Evolutionary conservation across 208 protist species (phyloP), one percentile per base, ranked within the genome.

Genomic region (Acanthamoeba royreba): DNA sequence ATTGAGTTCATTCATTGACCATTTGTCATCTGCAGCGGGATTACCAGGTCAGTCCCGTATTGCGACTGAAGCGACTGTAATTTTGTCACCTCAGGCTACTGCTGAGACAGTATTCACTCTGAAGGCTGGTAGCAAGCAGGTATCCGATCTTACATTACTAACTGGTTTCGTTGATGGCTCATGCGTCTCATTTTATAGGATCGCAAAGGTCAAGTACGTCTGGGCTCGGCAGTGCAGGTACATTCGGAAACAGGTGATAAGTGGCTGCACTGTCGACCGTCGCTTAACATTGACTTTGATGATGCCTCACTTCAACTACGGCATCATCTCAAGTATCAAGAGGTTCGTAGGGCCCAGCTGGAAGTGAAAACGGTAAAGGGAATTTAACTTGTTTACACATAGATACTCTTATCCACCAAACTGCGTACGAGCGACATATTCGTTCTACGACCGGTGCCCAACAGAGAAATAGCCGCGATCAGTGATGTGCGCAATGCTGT

Each of bases 191-290:
- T n/a, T n/a, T n/a, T n/a, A n/a, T n/a, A 89, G 81, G 83, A 91
- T 45, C 83, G 83, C 7, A 2, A 35, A 22, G 33, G 43, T 5
- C 22, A 91, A 33, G 83, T 91, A 19, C 13, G 49, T 8, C 55
- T 91, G 15, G 83, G 83, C 45, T 28, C 83, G 4, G 40, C 83
- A 3, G 83, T 91, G 28, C 45, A 66, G 52, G 19, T 91, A 19
- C 52, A 91, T 25, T 38, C 49, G 40, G 83, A 91, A 33, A 33
- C 45, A 19, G 83, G 52, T 7, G 52, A 91, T 15, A 15, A n/a
- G 49, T 91, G 83, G 83, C 49, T 91, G 28, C 83, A 91, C 31
- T 91, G 83, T 28, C 31, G 42, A 3, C 83, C 83, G n/a, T 72
- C 33, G 31, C 42, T 91, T n/a, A n/a, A n/a, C 22, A 31, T 40